Evolutionary conservation across 2,329 filamentous ascomycete genomes (phyloP).

Genomic region (Zasmidium cellare): DNA sequence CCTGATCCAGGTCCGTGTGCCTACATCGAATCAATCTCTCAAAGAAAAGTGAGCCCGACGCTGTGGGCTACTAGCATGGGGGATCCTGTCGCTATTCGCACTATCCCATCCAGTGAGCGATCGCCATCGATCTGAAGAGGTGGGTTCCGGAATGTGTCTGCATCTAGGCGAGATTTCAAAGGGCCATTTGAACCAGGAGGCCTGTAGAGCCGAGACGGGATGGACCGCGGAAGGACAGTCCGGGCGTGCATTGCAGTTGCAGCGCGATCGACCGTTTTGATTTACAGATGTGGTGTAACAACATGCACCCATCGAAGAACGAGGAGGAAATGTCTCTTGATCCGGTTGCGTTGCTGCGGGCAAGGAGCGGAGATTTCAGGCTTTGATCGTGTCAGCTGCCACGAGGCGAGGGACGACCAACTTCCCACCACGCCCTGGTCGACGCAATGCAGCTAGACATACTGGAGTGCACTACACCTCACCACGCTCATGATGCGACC

Average conservation of each 20-base stretch:
- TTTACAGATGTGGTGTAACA: conserved; percentile 12
- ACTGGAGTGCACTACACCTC: not conserved
- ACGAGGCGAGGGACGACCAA: not conserved
- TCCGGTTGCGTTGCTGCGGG: not conserved
- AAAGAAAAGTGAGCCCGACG: conserved; percentile 1
- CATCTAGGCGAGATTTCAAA: conserved; percentile 17
- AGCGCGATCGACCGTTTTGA: conserved; percentile 15
- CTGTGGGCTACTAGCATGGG: conserved; percentile 9
- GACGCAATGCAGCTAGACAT: conserved; percentile 6
- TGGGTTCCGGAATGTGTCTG: conserved; percentile 16
- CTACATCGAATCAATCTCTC: not conserved
- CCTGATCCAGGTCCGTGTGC: conserved; percentile 1
- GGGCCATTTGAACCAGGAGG: not conserved
- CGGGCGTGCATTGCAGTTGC: conserved; percentile 9
- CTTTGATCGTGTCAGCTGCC: not conserved
- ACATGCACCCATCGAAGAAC: not conserved
- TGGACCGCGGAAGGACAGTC: conserved; percentile 14
- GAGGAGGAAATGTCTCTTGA: not conserved
- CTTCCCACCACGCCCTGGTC: not conserved
- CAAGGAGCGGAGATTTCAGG: conserved; percentile 10
- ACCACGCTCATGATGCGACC: not conserved
- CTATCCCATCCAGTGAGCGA: conserved; percentile 12
- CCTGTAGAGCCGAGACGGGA: conserved; percentile 16
- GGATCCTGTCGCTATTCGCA: conserved; percentile 10
- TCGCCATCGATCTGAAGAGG: conserved; percentile 19